Conservation (phyloP, 139 green algal species). For the Desmodesmus armatus region DNA sequence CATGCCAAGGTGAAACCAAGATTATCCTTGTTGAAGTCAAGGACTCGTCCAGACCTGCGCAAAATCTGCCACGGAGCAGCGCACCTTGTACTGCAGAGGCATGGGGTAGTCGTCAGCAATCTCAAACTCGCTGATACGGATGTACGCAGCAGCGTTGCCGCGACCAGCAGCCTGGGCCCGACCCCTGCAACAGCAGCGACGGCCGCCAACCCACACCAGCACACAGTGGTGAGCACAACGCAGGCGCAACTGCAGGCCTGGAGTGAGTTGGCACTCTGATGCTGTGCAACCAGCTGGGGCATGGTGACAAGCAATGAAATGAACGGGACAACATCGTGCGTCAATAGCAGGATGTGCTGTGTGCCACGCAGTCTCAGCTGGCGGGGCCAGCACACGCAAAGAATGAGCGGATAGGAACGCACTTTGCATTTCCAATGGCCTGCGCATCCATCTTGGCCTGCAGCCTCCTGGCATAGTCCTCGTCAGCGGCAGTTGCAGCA, state of each 20-base stretch:
- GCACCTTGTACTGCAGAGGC: constrained; percentile 80
- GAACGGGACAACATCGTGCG: neutral
- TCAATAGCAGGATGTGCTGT: too few relatives aligned
- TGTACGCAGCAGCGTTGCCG: constrained; percentile 69
- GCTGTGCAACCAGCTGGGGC: too few relatives aligned
- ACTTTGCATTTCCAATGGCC: constrained; percentile 36
- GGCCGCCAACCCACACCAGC: too few relatives aligned
- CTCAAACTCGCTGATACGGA: constrained; percentile 91
- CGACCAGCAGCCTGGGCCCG: neutral
- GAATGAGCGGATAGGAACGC: too few relatives aligned
- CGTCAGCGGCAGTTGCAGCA: constrained; percentile 59
- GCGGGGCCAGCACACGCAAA: too few relatives aligned
- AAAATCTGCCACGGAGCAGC: too few relatives aligned
- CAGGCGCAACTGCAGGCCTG: neutral
- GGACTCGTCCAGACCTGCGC: too few relatives aligned
- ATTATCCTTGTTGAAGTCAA: too few relatives aligned
- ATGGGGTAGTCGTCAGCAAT: constrained; percentile 96
- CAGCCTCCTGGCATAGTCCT: constrained; percentile 79
- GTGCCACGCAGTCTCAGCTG: too few relatives aligned
- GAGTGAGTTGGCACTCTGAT: too few relatives aligned
- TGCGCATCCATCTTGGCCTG: constrained; percentile 84
- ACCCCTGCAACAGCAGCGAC: constrained; percentile 10
- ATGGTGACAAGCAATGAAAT: neutral
- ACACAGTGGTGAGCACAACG: neutral
- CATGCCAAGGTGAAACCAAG: too few relatives aligned